phyloP scores from a whole-genome alignment of 1,284 basidiomycete species.

The Tylopilus orsonianus region DNA sequence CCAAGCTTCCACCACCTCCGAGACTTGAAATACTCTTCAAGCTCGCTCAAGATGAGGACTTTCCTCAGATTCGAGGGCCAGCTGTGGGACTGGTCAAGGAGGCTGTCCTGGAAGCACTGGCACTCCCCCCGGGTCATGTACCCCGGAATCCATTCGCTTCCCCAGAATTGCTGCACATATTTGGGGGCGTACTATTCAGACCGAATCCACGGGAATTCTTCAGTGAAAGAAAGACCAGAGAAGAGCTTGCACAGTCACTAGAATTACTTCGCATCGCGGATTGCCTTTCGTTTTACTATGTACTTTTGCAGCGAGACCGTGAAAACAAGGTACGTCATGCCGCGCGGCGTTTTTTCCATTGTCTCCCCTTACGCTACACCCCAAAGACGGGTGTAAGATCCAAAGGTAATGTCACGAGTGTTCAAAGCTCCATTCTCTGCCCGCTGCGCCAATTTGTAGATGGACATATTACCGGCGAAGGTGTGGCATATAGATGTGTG shows the following conservation, averaged over 20 bases:
- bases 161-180: slow-evolving; percentile 23
- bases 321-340: slow-evolving; percentile 22
- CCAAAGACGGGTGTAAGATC: slow-evolving; percentile 27
- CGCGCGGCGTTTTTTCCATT: not conserved
- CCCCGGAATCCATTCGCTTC: slow-evolving; percentile 26
- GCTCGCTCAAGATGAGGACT: slow-evolving; percentile 46
- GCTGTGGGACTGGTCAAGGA: slow-evolving; percentile 68
- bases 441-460: slow-evolving; percentile 28
- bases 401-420: slow-evolving; percentile 17
- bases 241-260: slow-evolving; percentile 27
- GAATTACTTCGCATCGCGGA: slow-evolving; percentile 32
- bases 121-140: slow-evolving; percentile 12
- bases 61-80: slow-evolving; percentile 65
- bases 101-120: slow-evolving; percentile 53
- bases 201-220: slow-evolving; percentile 31
- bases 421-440: slow-evolving; percentile 22
- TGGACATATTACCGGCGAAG: slow-evolving; percentile 18
- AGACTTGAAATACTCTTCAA: slow-evolving; percentile 55
- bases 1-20: slow-evolving; percentile 44
- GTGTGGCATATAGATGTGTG: slow-evolving; percentile 13
- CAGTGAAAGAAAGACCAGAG: slow-evolving; percentile 14
- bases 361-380: not conserved
- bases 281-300: slow-evolving; percentile 35
- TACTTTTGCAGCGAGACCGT: slow-evolving; percentile 29
- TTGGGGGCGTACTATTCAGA: slow-evolving; percentile 28